Evolutionary conservation across 2,329 filamentous ascomycete species (phyloP), one percentile per base, ranked within the genome.

Genomic region (Colletotrichum caudatum): DNA sequence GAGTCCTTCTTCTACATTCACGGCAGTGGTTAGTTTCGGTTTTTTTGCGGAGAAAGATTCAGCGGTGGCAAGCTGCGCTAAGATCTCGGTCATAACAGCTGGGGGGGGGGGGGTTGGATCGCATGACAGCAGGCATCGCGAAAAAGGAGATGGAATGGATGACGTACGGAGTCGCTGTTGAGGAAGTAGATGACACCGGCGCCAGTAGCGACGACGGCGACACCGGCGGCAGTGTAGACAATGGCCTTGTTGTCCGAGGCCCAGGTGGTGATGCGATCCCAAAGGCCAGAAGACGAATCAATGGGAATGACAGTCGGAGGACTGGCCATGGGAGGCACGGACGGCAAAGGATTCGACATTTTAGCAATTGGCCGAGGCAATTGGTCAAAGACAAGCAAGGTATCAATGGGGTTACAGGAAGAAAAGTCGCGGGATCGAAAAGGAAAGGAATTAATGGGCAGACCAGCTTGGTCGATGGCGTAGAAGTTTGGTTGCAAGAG

Each of bases 111-210:
- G n/a, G n/a, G n/a, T 20, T 58, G 54, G 54, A 61, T 64, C 65
- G 69, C 64, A 74, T 63, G 60, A 69, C 37, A 56, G 63, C 54
- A 48, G 46, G n/a, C 53, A 53, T 35, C 20, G 39, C 41, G 63
- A 53, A 54, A 51, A 46, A 62, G 65, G 62, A 46, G 48, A 33
- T 51, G 51, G 62, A 57, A 63, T 69, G 81, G 84, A 77, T 54
- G 48, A 72, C 69, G 54, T 84, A 91, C 89, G 76, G 86, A 84
- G 76, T 88, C 86, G 74, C 82, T 84, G 74, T 85, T 92, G 76
- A 97, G 86, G 82, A 98, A 98, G 86, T 98, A 99, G 79, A 97
- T 92, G 54, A 94, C 93, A 76, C 96, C 95, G 44, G 95, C 95
- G 73, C 93, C 94, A 18, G 94, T 96, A 68, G 97, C 93, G 54